Evolutionary conservation across 2,329 filamentous ascomycete species (phyloP), one percentile per base, ranked within the genome.

Genomic region (Aureobasidium melanogenum): DNA sequence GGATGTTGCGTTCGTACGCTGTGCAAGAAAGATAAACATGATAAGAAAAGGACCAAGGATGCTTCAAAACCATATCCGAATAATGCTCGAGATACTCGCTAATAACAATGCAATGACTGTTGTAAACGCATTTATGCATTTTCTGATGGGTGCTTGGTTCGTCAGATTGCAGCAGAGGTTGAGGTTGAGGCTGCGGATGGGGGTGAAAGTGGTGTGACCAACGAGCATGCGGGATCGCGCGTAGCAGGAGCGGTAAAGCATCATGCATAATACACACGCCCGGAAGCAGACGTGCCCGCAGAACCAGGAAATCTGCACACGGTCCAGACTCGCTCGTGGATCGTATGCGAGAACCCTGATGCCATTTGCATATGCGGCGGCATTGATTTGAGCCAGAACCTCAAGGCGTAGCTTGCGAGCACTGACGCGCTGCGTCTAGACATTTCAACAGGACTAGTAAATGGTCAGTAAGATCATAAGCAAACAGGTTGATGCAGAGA

Each of bases 371-470:
- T 32, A n/a, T 19, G 19, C 12, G 32, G 17, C 12, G 24, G 38
- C 22, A 17, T 24, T 26, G 38, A 2, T 3, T 44, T 9, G 39
- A 24, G 5, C 5, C 10, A 34, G 39, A 44, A 44, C 17, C 26
- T 19, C n/a, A 32, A 4, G 54, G 32, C 2, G 41, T 58, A 7
- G 10, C 15, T 15, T 24, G 36, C 17, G 44, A 32, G 5, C 32
- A 12, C 9, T 44, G 46, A n/a, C 9, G 17, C 64, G 82, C 74
- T 15, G 82, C 72, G 64, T 84, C 80, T 63, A 84, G 75, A 67
- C 80, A 83, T 66, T 78, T 76, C 19, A 73, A 75, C 50, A 84
- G 71, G 66, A 82, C 82, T 84, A 63, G 28, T 10, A 22, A 7
- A 22, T 28, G 46, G 10, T 58, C 28, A 61, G 62, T 54, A 10